phyloP scores from a whole-genome alignment of 164 flowering plant species.

The Echeveria elegans region DNA sequence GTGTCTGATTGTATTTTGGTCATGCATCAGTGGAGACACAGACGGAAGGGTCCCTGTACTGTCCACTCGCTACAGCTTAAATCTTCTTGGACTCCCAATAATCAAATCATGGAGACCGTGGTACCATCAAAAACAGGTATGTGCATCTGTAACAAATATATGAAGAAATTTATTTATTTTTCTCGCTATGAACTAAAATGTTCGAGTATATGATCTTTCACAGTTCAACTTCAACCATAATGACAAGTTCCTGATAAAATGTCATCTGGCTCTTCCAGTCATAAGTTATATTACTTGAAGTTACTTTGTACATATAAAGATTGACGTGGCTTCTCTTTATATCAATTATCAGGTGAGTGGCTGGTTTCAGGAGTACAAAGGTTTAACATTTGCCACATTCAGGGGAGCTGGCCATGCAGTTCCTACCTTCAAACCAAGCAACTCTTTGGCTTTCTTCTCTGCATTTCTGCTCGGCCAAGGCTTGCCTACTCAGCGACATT shows the following conservation, averaged over 20 bases:
- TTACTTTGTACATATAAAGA: not conserved
- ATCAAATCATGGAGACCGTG: conserved; percentile 81
- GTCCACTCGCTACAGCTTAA: conserved; percentile 78
- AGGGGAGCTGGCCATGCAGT: conserved; percentile 99
- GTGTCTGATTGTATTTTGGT: not conserved
- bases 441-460: conserved; percentile 67
- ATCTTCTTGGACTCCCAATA: conserved; percentile 53
- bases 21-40: conserved; percentile 74
- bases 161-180: no score
- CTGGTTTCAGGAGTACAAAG: conserved; percentile 79
- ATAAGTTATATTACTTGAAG: not conserved
- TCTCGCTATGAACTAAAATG: no score
- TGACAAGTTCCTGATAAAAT: not conserved
- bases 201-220: conserved; percentile 1
- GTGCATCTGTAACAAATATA: not conserved
- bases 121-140: conserved; percentile 78
- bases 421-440: conserved; percentile 77
- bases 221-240: not conserved
- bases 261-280: not conserved
- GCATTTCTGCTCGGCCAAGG: conserved; percentile 53
- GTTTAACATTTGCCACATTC: conserved; percentile 83
- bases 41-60: conserved; percentile 95
- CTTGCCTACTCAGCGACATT: conserved; percentile 24
- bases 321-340: not conserved
- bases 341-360: conserved; percentile 64